Conservation (phyloP, 202 grass and related monocot genomes). For the Musa balbisiana region DNA sequence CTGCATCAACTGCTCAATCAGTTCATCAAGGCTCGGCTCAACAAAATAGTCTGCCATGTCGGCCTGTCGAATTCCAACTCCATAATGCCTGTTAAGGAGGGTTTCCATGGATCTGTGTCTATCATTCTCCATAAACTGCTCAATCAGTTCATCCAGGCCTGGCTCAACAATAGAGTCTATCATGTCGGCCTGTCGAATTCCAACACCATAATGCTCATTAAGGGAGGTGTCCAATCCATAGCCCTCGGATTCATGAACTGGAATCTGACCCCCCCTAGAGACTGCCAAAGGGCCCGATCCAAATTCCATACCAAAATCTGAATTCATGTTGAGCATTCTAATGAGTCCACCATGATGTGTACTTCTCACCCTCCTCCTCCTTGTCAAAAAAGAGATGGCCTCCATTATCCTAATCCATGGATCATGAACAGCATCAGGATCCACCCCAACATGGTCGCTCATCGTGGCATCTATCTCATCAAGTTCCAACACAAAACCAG, state of each 20-base stretch:
- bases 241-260: constrained; percentile 4
- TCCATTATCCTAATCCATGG: constrained; percentile 14
- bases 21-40: too few relatives aligned
- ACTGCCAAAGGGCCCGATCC: not conserved
- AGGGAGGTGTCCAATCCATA: not conserved
- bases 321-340: not conserved
- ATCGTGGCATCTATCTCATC: constrained; percentile 8
- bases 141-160: too few relatives aligned
- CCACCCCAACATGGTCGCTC: not conserved
- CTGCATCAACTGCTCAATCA: too few relatives aligned
- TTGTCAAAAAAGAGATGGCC: constrained; percentile 2
- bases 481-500: constrained; percentile 20
- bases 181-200: too few relatives aligned
- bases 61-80: too few relatives aligned
- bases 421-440: not conserved
- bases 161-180: too few relatives aligned
- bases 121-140: too few relatives aligned
- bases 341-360: not conserved
- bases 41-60: too few relatives aligned
- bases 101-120: too few relatives aligned
- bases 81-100: too few relatives aligned
- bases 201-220: too few relatives aligned
- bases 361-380: not conserved
- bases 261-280: constrained; percentile 2
- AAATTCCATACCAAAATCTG: constrained; percentile 12